These are phyloP conservation scores for Alternaria ethzedia DNA, from an alignment of 2,329 filamentous ascomycete genomes.

Conservation along the genomic window DNA sequence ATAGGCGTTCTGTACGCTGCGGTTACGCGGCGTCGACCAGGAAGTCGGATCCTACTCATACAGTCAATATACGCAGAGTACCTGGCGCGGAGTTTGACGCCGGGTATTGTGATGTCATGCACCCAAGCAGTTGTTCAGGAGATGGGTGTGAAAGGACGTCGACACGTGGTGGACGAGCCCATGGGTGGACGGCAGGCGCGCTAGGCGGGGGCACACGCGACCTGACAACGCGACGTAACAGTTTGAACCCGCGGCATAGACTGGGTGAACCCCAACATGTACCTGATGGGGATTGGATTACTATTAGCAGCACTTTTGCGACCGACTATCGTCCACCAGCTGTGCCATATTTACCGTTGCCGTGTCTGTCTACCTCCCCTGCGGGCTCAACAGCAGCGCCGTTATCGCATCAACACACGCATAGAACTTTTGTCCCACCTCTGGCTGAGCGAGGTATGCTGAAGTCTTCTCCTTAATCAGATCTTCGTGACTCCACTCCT, in stretches of 20 bases:
- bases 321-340: neutral
- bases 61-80: neutral
- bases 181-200: neutral
- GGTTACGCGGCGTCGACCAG: neutral
- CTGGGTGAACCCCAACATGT: neutral
- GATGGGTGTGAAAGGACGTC: neutral
- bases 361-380: conserved; percentile 1
- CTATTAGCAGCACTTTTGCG: neutral
- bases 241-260: neutral
- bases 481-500: conserved; percentile 39
- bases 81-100: neutral
- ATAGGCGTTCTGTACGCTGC: conserved; percentile 14
- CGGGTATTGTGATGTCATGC: neutral
- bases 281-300: neutral
- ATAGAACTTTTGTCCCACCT: conserved; percentile 34
- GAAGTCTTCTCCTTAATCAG: conserved; percentile 36
- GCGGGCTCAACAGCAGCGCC: conserved; percentile 22
- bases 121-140: neutral
- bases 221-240: neutral
- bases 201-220: neutral
- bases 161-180: neutral
- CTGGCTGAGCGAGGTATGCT: conserved; percentile 32
- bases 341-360: neutral
- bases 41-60: neutral
- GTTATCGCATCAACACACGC: conserved; percentile 39